Evolutionary conservation across 2,329 filamentous ascomycete species (phyloP), one percentile per base, ranked within the genome.

Genomic region (Corinectria fuckeliana): DNA sequence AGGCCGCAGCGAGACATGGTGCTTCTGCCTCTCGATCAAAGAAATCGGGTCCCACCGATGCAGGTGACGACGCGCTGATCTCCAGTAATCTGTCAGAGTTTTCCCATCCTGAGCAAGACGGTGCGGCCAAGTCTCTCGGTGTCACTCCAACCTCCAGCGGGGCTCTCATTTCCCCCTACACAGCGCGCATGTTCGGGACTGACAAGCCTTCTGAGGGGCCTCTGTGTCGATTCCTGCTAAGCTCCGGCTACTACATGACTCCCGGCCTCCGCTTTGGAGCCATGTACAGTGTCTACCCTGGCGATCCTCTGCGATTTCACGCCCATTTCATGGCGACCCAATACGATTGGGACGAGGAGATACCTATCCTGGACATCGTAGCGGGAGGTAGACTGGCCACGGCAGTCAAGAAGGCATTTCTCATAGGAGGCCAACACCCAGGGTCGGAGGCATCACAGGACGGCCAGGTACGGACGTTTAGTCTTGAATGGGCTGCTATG

Each of bases 211-310:
- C 57, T 3, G 58, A 64, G 34, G 70, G 71, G 67, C 87, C 91
- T 3, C 80, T 98, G 20, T 97, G 92, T 76, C 87, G 86, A 32
- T 89, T 95, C 72, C 81, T 99, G 23, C 91, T 97, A 71, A 81
- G 84, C 7, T 82, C 85, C 16, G 91, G 90, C 49, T 97, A 94
- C 77, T 98, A 90, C 78, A 88, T 95, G 71, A 93, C 93, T 54
- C 95, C 95, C 1, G 95, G 95, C 8, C 83, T 99, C 51, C 91
- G 95, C 23, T 99, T 99, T 71, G 95, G 95, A 23, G 96, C 93
- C 69, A 88, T 95, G 71, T 97, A 96, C 77, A 92, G 93, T 67
- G 92, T 96, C 5, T 99, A 99, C 70, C 95, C 95, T 0, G 95
- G 95, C 44, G 95, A 99, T 74, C 93, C 95, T 1, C 81, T 99